phyloP scores from a whole-genome alignment of 768 basidiomycete species.

The Leccinum sublutescens region DNA sequence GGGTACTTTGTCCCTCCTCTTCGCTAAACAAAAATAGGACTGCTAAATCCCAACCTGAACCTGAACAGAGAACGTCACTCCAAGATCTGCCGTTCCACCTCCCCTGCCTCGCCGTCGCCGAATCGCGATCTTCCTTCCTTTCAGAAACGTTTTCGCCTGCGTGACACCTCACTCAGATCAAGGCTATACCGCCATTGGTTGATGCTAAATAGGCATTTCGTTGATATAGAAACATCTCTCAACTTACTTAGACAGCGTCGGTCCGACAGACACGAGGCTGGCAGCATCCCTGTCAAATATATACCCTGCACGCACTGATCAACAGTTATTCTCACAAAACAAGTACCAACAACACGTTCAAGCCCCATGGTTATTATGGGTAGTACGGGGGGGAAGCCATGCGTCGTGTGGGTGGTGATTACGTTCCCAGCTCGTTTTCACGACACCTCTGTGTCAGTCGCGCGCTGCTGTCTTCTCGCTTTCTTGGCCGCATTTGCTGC shows the following conservation, averaged over 20 bases:
- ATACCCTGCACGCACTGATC: neutral
- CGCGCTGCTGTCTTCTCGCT: slow-evolving; percentile 65
- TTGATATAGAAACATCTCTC: slow-evolving; percentile 15
- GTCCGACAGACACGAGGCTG: slow-evolving; percentile 11
- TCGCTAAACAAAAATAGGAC: neutral
- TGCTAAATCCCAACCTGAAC: no score
- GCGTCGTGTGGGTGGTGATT: neutral
- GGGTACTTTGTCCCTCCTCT: slow-evolving; percentile 10
- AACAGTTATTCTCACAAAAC: slow-evolving; percentile 5
- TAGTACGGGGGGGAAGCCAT: slow-evolving; percentile 2
- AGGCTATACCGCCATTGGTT: slow-evolving; percentile 22
- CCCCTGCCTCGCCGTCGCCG: neutral
- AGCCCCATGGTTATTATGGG: slow-evolving; percentile 1
- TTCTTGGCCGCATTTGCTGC: slow-evolving; percentile 92
- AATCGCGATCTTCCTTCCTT: neutral
- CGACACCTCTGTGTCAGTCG: slow-evolving; percentile 38
- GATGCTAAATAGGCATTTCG: slow-evolving; percentile 8
- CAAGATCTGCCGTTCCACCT: neutral
- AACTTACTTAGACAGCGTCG: neutral
- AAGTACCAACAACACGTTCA: slow-evolving; percentile 1
- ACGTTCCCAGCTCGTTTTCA: slow-evolving; percentile 2
- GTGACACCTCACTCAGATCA: slow-evolving; percentile 21
- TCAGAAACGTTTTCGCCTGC: slow-evolving; percentile 19
- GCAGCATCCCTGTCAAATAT: neutral
- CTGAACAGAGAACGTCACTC: no score